phyloP scores from a whole-genome alignment of 306 rosid genomes.

The Cicer cuneatum region DNA sequence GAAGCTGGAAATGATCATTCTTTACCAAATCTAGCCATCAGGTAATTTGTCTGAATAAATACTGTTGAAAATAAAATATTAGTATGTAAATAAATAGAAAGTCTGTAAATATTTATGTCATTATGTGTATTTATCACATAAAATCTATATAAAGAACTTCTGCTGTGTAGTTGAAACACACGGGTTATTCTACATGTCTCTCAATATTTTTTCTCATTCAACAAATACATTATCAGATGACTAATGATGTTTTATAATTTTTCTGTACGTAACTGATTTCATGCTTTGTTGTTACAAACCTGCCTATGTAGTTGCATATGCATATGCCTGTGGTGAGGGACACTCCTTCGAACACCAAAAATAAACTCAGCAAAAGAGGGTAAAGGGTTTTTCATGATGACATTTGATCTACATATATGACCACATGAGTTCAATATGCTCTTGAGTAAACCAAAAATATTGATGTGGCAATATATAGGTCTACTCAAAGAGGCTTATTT shows the following conservation, averaged over 20 bases:
- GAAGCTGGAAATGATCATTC: conserved; percentile 87
- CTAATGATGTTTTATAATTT: conserved; percentile 9
- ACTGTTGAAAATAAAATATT: too few species aligned
- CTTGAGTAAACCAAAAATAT: conserved; percentile 12
- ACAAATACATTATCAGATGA: conserved; percentile 27
- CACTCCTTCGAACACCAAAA: not conserved
- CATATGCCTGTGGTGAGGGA: conserved; percentile 9
- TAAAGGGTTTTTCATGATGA: not conserved
- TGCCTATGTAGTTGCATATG: conserved; percentile 10
- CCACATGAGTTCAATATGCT: conserved; percentile 14
- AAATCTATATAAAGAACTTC: too few species aligned
- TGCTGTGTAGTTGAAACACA: too few species aligned
- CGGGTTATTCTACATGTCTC: too few species aligned
- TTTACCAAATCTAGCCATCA: conserved; percentile 89
- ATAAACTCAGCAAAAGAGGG: conserved; percentile 8
- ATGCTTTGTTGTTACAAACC: conserved; percentile 9
- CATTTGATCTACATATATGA: conserved; percentile 6
- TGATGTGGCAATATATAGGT: not conserved
- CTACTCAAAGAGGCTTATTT: not conserved
- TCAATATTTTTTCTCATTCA: too few species aligned
- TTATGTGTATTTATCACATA: too few species aligned
- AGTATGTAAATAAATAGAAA: too few species aligned
- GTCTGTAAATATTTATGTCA: too few species aligned
- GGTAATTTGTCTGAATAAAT: conserved; percentile 62
- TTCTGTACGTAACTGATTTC: conserved; percentile 22